Conservation (phyloP, 805 yeast genomes). For the Kuraishia ogatae region DNA sequence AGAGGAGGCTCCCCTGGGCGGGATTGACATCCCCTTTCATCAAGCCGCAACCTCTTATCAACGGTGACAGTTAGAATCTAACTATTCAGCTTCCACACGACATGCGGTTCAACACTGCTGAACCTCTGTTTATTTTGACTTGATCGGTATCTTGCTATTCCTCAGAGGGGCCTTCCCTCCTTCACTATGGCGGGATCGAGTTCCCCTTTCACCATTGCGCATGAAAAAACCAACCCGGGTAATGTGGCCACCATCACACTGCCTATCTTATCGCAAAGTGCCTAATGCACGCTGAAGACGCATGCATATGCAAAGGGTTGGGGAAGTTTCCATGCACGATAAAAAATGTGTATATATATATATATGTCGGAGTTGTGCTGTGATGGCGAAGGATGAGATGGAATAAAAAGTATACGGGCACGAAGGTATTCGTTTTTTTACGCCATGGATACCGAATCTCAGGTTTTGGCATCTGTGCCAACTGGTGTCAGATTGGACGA, state of each 20-base stretch:
- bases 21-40: neutral
- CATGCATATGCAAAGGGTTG: neutral
- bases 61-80: neutral
- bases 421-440: neutral
- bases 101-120: neutral
- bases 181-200: neutral
- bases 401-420: neutral
- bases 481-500: conserved; percentile 15
- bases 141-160: neutral
- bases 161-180: neutral
- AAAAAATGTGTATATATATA: too few species aligned
- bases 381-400: neutral
- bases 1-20: too few species aligned
- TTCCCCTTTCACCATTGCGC: neutral
- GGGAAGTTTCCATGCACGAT: neutral
- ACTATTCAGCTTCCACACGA: neutral
- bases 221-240: neutral
- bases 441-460: neutral
- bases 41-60: neutral
- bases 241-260: neutral
- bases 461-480: conserved; percentile 6
- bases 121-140: neutral
- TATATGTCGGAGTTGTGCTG: neutral
- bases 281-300: neutral
- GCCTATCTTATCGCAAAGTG: neutral